These are phyloP conservation scores for Plasmodium billcollinsi DNA, from an alignment of 169 alveolate species.

Conservation along the genomic window DNA sequence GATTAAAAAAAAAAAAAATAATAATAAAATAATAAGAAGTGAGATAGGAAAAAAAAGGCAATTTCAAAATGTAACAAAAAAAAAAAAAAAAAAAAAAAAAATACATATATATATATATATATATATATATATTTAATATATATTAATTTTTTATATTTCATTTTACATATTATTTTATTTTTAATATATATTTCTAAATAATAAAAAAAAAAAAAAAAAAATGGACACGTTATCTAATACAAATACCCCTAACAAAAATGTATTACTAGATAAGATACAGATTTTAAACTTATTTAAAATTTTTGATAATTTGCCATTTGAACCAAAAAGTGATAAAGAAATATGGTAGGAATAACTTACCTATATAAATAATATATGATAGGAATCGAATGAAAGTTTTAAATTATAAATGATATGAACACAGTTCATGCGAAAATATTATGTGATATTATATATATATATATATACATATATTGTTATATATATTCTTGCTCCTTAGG, in stretches of 20 bases:
- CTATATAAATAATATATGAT: neutral
- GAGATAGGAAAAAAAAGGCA: too few relatives aligned
- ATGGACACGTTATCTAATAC: constrained; percentile 15
- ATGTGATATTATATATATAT: neutral
- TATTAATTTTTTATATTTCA: neutral
- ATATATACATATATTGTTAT: neutral
- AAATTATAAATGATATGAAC: neutral
- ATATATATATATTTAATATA: neutral
- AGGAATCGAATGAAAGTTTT: neutral
- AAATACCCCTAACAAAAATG: constrained; percentile 24
- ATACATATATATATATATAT: neutral
- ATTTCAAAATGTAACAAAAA: too few relatives aligned
- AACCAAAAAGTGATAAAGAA: constrained; percentile 58
- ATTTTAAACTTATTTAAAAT: constrained; percentile 51
- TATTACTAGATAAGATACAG: constrained; percentile 55
- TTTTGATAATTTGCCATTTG: constrained; percentile 61
- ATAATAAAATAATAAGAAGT: too few relatives aligned
- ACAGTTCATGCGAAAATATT: neutral
- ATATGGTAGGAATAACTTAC: constrained; percentile 23
- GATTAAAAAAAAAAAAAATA: too few relatives aligned
- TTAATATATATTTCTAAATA: neutral
- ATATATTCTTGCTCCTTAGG: constrained; percentile 10
- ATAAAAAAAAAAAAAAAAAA: constrained; percentile 8
- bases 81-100: neutral
- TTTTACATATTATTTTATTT: neutral